A percentile compares a stretch with the other conserved stretches of the same genome.
phyloP scores from a whole-genome alignment of 1,284 basidiomycete species.

The Porodaedalea pini region DNA sequence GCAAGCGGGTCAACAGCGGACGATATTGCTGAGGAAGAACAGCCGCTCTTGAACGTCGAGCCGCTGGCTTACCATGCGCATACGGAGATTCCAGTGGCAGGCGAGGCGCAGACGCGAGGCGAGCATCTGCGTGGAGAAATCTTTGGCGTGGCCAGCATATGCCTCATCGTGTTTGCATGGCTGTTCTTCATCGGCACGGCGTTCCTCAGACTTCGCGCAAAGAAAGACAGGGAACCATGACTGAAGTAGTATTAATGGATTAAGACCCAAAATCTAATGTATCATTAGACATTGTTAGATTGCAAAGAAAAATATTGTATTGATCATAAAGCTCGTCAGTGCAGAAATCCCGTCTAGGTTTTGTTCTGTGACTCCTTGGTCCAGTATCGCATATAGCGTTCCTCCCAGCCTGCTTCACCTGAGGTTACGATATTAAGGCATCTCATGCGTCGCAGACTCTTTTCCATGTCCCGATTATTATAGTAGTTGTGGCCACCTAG shows the following conservation, averaged over 20 bases:
- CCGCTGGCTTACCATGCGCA: slow-evolving; percentile 14
- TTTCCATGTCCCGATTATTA: slow-evolving; percentile 49
- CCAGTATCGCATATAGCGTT: slow-evolving; percentile 24
- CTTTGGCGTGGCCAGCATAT: slow-evolving; percentile 43
- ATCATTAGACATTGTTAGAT: background rate
- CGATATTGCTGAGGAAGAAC: background rate
- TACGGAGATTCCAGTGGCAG: slow-evolving; percentile 22
- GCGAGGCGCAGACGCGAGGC: slow-evolving; percentile 29
- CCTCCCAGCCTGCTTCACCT: slow-evolving; percentile 31
- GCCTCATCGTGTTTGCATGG: slow-evolving; percentile 58
- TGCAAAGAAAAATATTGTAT: too few species aligned
- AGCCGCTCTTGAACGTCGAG: slow-evolving; percentile 15
- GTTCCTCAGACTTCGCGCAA: slow-evolving; percentile 49
- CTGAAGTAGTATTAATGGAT: background rate
- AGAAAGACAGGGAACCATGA: slow-evolving; percentile 18
- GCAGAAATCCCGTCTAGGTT: background rate
- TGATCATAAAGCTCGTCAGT: background rate
- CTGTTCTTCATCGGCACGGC: slow-evolving; percentile 62
- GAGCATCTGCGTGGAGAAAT: slow-evolving; percentile 49
- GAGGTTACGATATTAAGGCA: slow-evolving; percentile 41
- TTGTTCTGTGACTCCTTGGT: background rate
- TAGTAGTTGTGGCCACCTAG: slow-evolving; percentile 60
- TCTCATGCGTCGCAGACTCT: slow-evolving; percentile 37
- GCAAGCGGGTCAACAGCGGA: background rate
- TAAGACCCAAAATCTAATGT: background rate